Base-by-base conservation (phyloP, 176 grass and related monocot species). In the Saccharum spontaneum region DNA sequence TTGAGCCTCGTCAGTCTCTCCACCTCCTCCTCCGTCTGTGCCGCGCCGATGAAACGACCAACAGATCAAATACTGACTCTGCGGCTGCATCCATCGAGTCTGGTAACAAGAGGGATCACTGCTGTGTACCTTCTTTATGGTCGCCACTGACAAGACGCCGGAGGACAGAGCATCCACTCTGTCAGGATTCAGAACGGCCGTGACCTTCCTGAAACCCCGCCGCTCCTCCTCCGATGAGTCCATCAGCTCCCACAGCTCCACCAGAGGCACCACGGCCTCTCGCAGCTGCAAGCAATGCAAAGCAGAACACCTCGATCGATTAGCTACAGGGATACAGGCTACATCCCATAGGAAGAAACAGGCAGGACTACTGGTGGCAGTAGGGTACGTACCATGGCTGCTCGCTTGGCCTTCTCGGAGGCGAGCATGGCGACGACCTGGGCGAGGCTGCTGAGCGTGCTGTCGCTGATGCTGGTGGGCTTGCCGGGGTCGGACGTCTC, bases 201-300 rank as follows among this genome's bases (percentile, higher is more conserved):
- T 69, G 52, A 45, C 88, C 83, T 88, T 87, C 65, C 78, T 69
- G 86, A 90, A 93, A 4, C 86, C 30, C 34, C 86, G 85, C 20
- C 82, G 86, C 88, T 90, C 91, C 65, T 90, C 91, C 63, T 76
- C 88, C 52, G 88, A 85, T 44, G 85, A 85, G 64, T 93, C 88
- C 91, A 93, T 93, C 41, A 90, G 78, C 18, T 90, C 85, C 91
- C 91, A 93, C 14, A 93, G 85, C 52, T 90, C 88, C 18, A 93
- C 74, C 62, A 93, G 22, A 7, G 84, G 82, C 55, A 74, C 18
- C 65, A 76, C 84, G 23, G 72, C 77, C 13, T 91, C 90, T 57
- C 90, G 76, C 81, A 91, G 71, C 90, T 75, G 72, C 72, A 67
- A 66, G 33, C 54, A 40, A 67, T 0, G 30, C 49, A 50, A 17